Evolutionary conservation across 1,284 basidiomycete species (phyloP), one percentile per base, ranked within the genome.

Genomic region (Leccinum brunneo-olivaceum): DNA sequence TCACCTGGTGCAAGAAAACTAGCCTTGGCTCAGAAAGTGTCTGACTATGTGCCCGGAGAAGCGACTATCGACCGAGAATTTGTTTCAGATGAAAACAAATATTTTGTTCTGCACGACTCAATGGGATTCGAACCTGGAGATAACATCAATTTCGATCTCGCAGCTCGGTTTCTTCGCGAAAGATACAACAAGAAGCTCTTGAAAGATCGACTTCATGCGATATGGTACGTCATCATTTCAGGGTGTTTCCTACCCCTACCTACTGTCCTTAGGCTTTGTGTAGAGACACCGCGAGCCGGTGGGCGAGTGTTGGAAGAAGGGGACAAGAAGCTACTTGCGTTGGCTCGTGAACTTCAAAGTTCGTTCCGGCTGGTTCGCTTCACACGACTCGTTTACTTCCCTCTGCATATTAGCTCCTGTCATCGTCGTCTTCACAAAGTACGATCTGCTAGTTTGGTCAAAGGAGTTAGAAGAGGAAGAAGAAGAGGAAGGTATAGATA

Each of bases 251-350:
- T 16, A 11, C 15, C 1, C 1, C n/a, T 16, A 12, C 19, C 12
- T n/a, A 49, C 24, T 15, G 27, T 28, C 18, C 16, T 6, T 10
- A 49, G 46, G 40, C 46, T 49, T 24, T 49, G 47, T 41, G 28
- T 24, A 39, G 47, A 49, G 24, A 49, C 37, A 21, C 40, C 47
- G 11, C 47, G 47, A 12, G 36, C 47, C 0, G 47, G 47, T 23
- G 41, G 47, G 5, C 40, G 47, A 29, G 47, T 49, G 2, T 32
- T 49, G 32, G 47, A 49, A 18, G 37, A 49, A 36, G 47, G 47
- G 3, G 47, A 49, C 6, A 39, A 44, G 25, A 44, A 33, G 7
- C 34, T 48, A 11, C 19, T 49, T 1, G 24, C 18, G 10, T 18
- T 49, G 15, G 47, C 46, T 0, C 9, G 44, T 21, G 20, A 39